phyloP scores from a whole-genome alignment of 805 yeast species.

The Sugiyamaella marilandica region DNA sequence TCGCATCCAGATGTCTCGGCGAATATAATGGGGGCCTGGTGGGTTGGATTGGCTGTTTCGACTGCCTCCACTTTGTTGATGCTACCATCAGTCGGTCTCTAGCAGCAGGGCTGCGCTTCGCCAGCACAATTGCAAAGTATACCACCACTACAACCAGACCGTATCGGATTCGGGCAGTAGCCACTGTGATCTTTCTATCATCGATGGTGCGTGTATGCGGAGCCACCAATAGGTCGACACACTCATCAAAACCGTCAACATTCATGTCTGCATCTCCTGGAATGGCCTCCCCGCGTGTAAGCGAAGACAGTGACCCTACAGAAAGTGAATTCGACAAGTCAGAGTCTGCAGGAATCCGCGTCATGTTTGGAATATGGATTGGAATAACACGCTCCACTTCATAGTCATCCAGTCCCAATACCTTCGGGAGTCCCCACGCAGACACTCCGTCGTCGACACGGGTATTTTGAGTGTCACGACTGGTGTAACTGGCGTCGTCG shows the following conservation, averaged over 20 bases:
- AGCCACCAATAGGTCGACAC: conserved; percentile 22
- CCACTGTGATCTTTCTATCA: background rate
- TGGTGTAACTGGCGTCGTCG: conserved; percentile 1
- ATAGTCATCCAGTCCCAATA: conserved; percentile 3
- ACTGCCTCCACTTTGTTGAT: background rate
- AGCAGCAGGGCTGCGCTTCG: background rate
- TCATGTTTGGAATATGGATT: background rate
- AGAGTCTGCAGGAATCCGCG: background rate
- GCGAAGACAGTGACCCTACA: background rate
- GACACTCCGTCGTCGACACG: conserved; percentile 26
- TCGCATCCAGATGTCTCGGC: background rate
- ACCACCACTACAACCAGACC: conserved; percentile 8
- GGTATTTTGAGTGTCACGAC: conserved; percentile 6
- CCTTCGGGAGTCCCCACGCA: conserved; percentile 29
- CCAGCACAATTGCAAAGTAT: conserved; percentile 5
- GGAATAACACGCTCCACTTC: background rate
- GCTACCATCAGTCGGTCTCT: background rate
- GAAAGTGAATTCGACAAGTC: background rate
- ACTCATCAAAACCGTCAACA: conserved; percentile 4
- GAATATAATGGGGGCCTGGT: background rate
- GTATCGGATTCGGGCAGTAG: background rate
- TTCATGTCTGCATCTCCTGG: background rate
- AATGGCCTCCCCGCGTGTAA: background rate
- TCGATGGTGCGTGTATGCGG: background rate
- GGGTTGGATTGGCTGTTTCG: background rate